Evolutionary conservation across 2,329 filamentous ascomycete genomes (phyloP).

Genomic region (Aspergillaceae sp.): DNA sequence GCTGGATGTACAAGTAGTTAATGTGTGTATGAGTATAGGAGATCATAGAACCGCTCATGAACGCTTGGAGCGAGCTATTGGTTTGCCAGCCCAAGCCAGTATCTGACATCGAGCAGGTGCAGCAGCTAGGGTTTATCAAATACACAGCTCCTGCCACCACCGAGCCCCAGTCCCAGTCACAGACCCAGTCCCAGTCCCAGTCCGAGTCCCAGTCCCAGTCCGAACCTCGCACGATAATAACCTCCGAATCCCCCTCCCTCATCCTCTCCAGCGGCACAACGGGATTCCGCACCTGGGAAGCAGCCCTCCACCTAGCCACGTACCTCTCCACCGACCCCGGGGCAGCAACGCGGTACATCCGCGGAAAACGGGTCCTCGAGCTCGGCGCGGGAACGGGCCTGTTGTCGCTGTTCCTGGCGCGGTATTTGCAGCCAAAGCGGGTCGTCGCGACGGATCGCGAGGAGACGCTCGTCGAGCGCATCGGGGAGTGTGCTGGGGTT

Average conservation of each 20-base stretch:
- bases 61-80: conserved; percentile 57
- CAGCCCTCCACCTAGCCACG: conserved; percentile 54
- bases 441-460: conserved; percentile 58
- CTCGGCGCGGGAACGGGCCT: conserved; percentile 61
- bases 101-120: conserved; percentile 53
- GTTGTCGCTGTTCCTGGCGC: conserved; percentile 55
- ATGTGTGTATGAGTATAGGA: conserved; percentile 47
- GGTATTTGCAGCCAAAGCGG: conserved; percentile 45
- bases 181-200: background rate
- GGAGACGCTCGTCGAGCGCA: conserved; percentile 30
- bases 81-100: conserved; percentile 51
- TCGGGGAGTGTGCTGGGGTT: conserved; percentile 28
- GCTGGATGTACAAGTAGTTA: background rate
- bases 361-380: conserved; percentile 51
- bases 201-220: background rate
- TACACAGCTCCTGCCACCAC: conserved; percentile 43
- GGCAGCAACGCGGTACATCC: conserved; percentile 39
- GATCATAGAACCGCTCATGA: conserved; percentile 73
- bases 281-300: conserved; percentile 63
- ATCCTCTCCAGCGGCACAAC: conserved; percentile 54
- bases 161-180: background rate
- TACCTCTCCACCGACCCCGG: conserved; percentile 42
- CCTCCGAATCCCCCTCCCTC: conserved; percentile 48
- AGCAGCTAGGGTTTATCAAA: conserved; percentile 65
- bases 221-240: conserved; percentile 22